Percentiles rank a stretch among this genome's conserved stretches.
Conservation (phyloP, 148 eudicot genomes). For the Fagopyrum tataricum region DNA sequence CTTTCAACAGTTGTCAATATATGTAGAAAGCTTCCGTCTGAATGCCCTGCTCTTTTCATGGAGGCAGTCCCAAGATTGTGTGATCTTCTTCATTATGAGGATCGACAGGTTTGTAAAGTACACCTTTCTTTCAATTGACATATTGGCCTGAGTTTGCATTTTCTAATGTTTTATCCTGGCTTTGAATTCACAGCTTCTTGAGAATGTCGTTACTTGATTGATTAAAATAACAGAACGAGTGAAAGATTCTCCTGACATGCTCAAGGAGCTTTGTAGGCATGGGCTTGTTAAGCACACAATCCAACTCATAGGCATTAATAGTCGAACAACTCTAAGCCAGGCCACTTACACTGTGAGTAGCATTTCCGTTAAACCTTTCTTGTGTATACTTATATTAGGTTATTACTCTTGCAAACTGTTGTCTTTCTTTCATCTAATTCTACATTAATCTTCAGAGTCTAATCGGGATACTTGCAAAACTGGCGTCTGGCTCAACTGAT, state of each 20-base stretch:
- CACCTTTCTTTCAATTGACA: background rate
- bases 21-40: slow-evolving; percentile 81
- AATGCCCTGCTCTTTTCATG: slow-evolving; percentile 52
- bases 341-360: slow-evolving; percentile 51
- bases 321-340: slow-evolving; percentile 57
- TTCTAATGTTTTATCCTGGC: background rate
- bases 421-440: background rate
- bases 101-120: slow-evolving; percentile 55
- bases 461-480: slow-evolving; percentile 67
- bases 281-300: slow-evolving; percentile 61
- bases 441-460: slow-evolving; percentile 43
- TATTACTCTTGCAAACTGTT: background rate
- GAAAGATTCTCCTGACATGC: slow-evolving; percentile 46
- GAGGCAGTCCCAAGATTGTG: slow-evolving; percentile 87
- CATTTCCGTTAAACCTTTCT: background rate
- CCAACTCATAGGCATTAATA: slow-evolving; percentile 54
- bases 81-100: slow-evolving; percentile 82
- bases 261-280: slow-evolving; percentile 61
- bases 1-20: slow-evolving; percentile 78
- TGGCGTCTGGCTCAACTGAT: slow-evolving; percentile 70
- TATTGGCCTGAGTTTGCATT: background rate
- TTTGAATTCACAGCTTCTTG: slow-evolving; percentile 61
- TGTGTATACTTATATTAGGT: background rate
- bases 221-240: slow-evolving; percentile 64
- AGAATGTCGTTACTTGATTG: slow-evolving; percentile 74